phyloP scores from a whole-genome alignment of 768 basidiomycete genomes.

The Hygrophoropsis aurantiaca region DNA sequence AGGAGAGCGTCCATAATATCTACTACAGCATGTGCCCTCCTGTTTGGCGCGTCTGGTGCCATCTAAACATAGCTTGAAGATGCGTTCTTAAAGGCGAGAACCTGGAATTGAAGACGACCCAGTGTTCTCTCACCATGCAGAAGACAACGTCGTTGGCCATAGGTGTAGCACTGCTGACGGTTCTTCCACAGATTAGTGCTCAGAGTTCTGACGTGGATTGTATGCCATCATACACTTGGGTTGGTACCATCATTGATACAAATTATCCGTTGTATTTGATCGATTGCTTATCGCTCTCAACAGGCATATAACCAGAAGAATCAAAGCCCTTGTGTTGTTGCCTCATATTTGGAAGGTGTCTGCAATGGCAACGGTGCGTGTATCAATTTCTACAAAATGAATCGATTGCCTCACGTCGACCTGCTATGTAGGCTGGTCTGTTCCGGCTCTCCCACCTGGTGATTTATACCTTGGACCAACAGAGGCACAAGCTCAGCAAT shows the following conservation, averaged over 20 bases:
- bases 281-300: not conserved
- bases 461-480: slow-evolving; percentile 43
- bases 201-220: slow-evolving; percentile 42
- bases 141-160: too few species aligned
- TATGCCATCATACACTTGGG: slow-evolving; percentile 43
- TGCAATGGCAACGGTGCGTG: slow-evolving; percentile 37
- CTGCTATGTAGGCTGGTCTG: not conserved
- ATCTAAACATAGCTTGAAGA: too few species aligned
- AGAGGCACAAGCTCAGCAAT: slow-evolving; percentile 26
- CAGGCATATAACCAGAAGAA: not conserved
- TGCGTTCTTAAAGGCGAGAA: too few species aligned
- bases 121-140: too few species aligned
- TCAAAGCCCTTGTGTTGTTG: slow-evolving; percentile 42
- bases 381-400: too few species aligned
- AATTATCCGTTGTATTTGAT: not conserved
- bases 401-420: not conserved
- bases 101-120: too few species aligned
- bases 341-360: slow-evolving; percentile 37
- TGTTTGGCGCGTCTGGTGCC: too few species aligned
- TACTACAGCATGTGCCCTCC: too few species aligned
- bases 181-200: slow-evolving; percentile 18
- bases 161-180: slow-evolving; percentile 16
- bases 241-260: slow-evolving; percentile 14
- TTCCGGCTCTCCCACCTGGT: slow-evolving; percentile 14
- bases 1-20: too few species aligned